Evolutionary conservation across 345 rosid genomes (phyloP).

Genomic region (Orychophragmus violaceus): DNA sequence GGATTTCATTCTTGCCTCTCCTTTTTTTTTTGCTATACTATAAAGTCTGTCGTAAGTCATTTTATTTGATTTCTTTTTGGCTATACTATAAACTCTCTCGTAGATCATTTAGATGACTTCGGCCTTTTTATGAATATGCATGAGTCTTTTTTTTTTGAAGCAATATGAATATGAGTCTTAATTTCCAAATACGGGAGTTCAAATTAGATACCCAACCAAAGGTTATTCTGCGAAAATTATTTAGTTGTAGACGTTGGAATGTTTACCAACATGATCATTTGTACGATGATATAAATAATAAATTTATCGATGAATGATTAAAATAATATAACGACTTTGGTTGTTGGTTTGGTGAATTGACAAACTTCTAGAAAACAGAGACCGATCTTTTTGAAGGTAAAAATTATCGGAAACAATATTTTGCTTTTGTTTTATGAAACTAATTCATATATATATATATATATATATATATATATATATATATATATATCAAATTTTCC

Average conservation of each 20-base stretch:
- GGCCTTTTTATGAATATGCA: background rate
- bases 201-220: background rate
- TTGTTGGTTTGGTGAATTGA: background rate
- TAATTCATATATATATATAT: too few species aligned
- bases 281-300: background rate
- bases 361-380: too few species aligned
- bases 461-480: too few species aligned
- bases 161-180: background rate
- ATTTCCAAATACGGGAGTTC: background rate
- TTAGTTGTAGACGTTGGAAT: background rate
- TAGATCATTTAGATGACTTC: background rate
- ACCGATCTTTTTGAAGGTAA: too few species aligned
- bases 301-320: background rate
- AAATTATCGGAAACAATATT: too few species aligned
- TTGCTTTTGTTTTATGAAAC: too few species aligned
- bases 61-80: background rate
- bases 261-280: background rate
- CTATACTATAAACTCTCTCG: background rate
- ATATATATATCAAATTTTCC: too few species aligned
- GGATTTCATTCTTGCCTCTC: background rate
- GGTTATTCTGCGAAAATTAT: background rate
- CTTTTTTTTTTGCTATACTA: background rate
- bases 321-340: background rate
- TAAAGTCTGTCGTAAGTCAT: background rate
- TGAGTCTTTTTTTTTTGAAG: too few species aligned